phyloP scores from a whole-genome alignment of 306 rosid genomes.

The Prunus salicina region DNA sequence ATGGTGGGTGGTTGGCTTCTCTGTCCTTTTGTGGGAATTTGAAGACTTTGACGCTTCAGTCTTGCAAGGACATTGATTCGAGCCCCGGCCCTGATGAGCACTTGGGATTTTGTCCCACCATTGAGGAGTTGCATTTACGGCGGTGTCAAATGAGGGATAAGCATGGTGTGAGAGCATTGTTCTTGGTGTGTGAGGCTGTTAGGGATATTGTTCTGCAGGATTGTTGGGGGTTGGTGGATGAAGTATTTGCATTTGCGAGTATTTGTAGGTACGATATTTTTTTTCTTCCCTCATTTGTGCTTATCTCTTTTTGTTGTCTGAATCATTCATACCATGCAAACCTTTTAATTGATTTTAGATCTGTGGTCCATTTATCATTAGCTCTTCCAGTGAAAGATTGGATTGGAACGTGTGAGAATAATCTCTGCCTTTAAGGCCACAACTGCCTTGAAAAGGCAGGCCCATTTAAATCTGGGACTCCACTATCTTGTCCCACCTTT shows the following conservation, averaged over 20 bases:
- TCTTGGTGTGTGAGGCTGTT: constrained; percentile 57
- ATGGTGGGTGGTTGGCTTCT: constrained; percentile 83
- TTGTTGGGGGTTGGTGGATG: constrained; percentile 81
- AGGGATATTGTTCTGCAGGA: constrained; percentile 68
- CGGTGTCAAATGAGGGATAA: constrained; percentile 64
- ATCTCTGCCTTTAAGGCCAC: not conserved
- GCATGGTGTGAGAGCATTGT: constrained; percentile 43
- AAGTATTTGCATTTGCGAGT: constrained; percentile 42
- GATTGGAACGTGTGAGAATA: not conserved
- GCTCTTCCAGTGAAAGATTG: not conserved
- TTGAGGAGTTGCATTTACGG: constrained; percentile 62
- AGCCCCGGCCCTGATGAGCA: constrained; percentile 70
- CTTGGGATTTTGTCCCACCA: constrained; percentile 61
- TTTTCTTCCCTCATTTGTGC: not conserved
- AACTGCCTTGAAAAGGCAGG: not conserved
- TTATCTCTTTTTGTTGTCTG: constrained; percentile 3
- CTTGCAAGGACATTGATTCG: constrained; percentile 59
- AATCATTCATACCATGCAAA: not conserved
- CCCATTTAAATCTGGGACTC: not conserved
- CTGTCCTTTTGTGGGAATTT: constrained; percentile 67
- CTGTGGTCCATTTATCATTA: not conserved
- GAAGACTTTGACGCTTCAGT: constrained; percentile 65
- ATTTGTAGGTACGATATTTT: constrained; percentile 53
- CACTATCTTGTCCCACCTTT: not conserved
- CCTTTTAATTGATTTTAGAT: not conserved